Base-by-base conservation (phyloP, 225 moss, liverwort and hornwort species). In the Marchantia polymorpha region DNA sequence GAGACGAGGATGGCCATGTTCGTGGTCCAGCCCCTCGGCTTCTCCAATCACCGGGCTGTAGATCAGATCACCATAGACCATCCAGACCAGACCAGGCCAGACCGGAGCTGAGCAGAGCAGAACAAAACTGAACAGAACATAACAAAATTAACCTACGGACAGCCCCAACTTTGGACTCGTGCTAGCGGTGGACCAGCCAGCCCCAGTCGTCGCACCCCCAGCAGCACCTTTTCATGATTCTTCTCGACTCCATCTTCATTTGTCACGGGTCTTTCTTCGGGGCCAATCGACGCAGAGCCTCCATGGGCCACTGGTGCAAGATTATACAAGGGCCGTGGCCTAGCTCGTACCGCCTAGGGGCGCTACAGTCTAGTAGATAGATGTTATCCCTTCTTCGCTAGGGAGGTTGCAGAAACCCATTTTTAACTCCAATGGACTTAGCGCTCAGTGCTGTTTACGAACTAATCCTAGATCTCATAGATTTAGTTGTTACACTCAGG, bases 331-430 rank as follows among this genome's bases (percentile, higher is more conserved):
- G 39, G 39, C 39, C 5, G n/a, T 39, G 5, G 27, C 61, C 61
- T 19, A 17, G 29, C 67, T 67, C 12, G 67, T 31, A 30, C 67
- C 67, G 23, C 23, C n/a, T 61, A 61, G n/a, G 8, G 23, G 6
- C 61, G 7, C 61, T 61, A 22, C 61, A 61, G 61, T 61, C 61
- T n/a, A 67, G 29, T 6, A 31, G 67, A 67, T 67, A 30, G 67
- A 27, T 30, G 67, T 67, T 26, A 26, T 26, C 65, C 11, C 19
- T 66, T 66, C 10, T 27, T 39, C n/a, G 9, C 67, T 26, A 31
- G 67, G 67, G 67, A 67, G 67, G 30, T 67, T 67, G 67, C 67
- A 30, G 67, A 67, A 61, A n/a, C 22, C 8, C 61, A 29, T 31
- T 67, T 13, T 10, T 23, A 67, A 12, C 67, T 29, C 29, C 26